A percentile compares a stretch with the other conserved stretches of the same genome.
phyloP scores from a whole-genome alignment of 2,329 filamentous ascomycete species.

The Cercospora brassicicola region DNA sequence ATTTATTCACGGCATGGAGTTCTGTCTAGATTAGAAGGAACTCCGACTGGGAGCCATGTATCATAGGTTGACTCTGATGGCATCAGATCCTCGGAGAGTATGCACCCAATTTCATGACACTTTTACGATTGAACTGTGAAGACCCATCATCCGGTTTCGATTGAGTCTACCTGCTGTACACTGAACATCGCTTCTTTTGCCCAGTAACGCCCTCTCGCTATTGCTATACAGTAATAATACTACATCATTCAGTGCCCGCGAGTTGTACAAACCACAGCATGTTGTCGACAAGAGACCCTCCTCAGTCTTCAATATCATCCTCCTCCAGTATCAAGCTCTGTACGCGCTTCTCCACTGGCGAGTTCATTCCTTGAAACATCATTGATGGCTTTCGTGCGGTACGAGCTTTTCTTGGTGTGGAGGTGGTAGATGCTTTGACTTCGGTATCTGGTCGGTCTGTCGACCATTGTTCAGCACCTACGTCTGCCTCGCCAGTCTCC shows the following conservation, averaged over 20 bases:
- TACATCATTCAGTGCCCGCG: neutral
- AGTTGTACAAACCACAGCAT: neutral
- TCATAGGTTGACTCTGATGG: conserved; percentile 3
- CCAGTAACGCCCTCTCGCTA: neutral
- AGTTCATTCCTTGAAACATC: conserved; percentile 25
- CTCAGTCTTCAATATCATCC: conserved; percentile 51
- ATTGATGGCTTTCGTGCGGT: conserved; percentile 12
- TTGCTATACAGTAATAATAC: neutral
- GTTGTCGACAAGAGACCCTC: neutral
- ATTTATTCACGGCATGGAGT: conserved; percentile 22
- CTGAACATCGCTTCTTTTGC: accelerated
- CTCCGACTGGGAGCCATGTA: conserved; percentile 20
- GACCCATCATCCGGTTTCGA: neutral
- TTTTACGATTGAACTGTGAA: neutral
- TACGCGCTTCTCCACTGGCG: conserved; percentile 35
- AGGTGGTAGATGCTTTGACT: conserved; percentile 1
- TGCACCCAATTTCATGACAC: conserved; percentile 2
- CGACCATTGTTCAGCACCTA: conserved; percentile 43
- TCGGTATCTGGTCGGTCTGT: conserved; percentile 44
- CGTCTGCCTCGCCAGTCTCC: conserved; percentile 27
- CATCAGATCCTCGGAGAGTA: neutral
- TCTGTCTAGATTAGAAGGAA: conserved; percentile 17
- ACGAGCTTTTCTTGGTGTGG: conserved; percentile 19
- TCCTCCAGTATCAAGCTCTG: conserved; percentile 47
- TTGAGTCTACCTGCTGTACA: neutral